phyloP scores from a whole-genome alignment of 2,329 filamentous ascomycete species.

The Fusarium chlamydosporum region DNA sequence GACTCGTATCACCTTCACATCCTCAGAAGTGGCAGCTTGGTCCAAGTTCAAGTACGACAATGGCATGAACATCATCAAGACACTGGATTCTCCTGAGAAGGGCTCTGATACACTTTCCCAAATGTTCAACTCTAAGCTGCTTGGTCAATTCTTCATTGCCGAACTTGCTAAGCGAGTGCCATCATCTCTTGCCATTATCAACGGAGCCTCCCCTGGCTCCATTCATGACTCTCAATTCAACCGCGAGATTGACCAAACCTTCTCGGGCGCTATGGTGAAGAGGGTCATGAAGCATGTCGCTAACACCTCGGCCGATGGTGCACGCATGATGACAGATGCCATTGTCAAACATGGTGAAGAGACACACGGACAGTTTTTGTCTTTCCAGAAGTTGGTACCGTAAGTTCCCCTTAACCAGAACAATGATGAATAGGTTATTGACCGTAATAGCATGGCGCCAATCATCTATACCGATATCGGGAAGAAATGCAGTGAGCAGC shows the following conservation, averaged over 20 bases:
- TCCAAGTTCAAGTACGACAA: slow-evolving; percentile 1
- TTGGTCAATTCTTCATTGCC: slow-evolving; percentile 34
- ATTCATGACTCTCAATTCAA: slow-evolving; percentile 13
- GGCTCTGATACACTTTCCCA: neutral
- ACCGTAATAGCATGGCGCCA: neutral
- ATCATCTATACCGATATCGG: neutral
- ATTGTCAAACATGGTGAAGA: slow-evolving; percentile 23
- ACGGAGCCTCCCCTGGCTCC: slow-evolving; percentile 14
- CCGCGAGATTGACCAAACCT: slow-evolving; percentile 18
- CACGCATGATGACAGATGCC: slow-evolving; percentile 28
- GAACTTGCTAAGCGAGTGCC: slow-evolving; percentile 30
- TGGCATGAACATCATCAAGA: neutral
- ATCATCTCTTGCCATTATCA: neutral
- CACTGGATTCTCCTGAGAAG: neutral
- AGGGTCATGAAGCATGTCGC: neutral
- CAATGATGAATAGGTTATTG: too few relatives aligned
- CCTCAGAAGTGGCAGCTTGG: slow-evolving; percentile 30
- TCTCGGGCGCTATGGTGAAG: slow-evolving; percentile 17
- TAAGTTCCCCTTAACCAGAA: neutral
- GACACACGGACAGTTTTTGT: neutral
- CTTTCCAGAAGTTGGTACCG: neutral
- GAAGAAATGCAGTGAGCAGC: neutral
- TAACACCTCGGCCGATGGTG: neutral
- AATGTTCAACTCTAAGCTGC: slow-evolving; percentile 28
- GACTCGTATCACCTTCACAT: slow-evolving; percentile 36